A percentile compares a stretch with the other conserved stretches of the same genome.
Evolutionary conservation across 2,329 filamentous ascomycete species (phyloP).

Genomic region (Colletotrichum trifolii): DNA sequence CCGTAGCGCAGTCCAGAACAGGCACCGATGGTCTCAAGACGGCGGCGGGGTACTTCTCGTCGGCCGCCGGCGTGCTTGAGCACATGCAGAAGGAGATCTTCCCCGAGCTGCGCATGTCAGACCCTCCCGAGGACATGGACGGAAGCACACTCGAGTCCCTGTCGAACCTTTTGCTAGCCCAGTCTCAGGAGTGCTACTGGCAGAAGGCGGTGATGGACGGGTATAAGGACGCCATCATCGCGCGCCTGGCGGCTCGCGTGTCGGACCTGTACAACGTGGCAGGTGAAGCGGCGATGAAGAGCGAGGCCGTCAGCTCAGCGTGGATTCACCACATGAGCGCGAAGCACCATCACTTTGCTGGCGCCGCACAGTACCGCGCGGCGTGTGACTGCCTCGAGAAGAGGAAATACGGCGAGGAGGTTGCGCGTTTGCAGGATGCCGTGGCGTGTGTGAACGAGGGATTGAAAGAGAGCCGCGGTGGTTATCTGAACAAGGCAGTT

Average conservation of each 20-base stretch:
- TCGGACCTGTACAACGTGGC: conserved; percentile 90
- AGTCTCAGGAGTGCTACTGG: conserved; percentile 98
- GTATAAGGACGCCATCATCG: conserved; percentile 91
- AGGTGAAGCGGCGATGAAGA: conserved; percentile 87
- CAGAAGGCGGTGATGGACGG: conserved; percentile 95
- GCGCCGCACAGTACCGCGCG: conserved; percentile 91
- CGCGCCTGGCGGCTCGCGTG: conserved; percentile 88
- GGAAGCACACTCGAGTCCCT: conserved; percentile 85
- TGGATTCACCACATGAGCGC: conserved; percentile 99
- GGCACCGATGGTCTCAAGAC: conserved; percentile 86
- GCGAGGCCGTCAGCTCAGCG: conserved; percentile 87
- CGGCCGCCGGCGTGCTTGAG: conserved; percentile 83
- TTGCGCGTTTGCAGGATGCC: conserved; percentile 85
- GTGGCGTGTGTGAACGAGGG: conserved; percentile 86
- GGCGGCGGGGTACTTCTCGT: conserved; percentile 90
- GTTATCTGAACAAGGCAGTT: conserved; percentile 84
- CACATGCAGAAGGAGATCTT: conserved; percentile 82
- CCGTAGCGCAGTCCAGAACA: conserved; percentile 80
- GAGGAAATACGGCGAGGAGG: conserved; percentile 93
- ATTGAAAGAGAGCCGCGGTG: conserved; percentile 79
- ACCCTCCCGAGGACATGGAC: conserved; percentile 96
- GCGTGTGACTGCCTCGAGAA: conserved; percentile 94
- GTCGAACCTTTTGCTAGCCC: conserved; percentile 85
- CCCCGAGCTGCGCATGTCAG: conserved; percentile 82
- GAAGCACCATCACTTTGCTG: conserved; percentile 97